These are phyloP conservation scores for Chrysochromulina tobinii DNA, from an alignment of 78 protist species.

Conservation along the genomic window DNA sequence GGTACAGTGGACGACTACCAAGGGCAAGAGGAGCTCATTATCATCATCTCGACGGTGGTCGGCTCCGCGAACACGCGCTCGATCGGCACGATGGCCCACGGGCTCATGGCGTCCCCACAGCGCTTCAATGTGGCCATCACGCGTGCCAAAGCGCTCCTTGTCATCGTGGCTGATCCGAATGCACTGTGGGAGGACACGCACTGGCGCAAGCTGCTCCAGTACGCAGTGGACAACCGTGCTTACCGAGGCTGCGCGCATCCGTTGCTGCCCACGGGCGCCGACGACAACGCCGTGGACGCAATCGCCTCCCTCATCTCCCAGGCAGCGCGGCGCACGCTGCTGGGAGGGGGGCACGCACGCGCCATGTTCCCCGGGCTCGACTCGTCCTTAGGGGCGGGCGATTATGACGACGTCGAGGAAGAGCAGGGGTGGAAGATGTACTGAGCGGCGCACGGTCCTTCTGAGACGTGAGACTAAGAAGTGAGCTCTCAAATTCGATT, in stretches of 20 bases:
- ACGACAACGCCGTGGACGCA: neutral
- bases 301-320: no score
- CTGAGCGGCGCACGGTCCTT: no score
- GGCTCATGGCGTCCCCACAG: neutral
- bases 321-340: no score
- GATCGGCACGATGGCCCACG: neutral
- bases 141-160: conserved; percentile 37
- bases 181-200: neutral
- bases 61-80: neutral
- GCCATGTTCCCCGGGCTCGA: no score
- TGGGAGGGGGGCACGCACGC: no score
- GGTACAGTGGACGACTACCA: conserved; percentile 58
- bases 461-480: no score
- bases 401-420: no score
- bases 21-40: conserved; percentile 46
- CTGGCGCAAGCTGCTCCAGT: conserved; percentile 12
- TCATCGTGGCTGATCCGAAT: conserved; percentile 46
- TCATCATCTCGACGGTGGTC: conserved; percentile 25
- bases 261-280: neutral
- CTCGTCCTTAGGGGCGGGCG: no score
- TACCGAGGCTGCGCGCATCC: conserved; percentile 2
- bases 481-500: no score
- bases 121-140: conserved; percentile 57
- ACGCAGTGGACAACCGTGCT: neutral
- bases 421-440: no score